phyloP scores from a whole-genome alignment of 164 flowering plant genomes.

The Stephania yunnanensis region DNA sequence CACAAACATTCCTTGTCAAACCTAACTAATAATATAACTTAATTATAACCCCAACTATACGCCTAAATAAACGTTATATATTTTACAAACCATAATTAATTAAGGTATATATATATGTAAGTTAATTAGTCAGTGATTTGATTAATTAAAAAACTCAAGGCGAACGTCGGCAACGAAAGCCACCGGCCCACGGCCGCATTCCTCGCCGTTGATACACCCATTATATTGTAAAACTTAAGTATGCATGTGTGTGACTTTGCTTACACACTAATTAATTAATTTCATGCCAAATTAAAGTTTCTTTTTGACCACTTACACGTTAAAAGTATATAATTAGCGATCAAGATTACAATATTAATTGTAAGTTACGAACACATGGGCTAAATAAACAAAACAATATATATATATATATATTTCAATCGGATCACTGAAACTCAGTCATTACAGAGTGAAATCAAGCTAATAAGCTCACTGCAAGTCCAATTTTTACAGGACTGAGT shows the following conservation, averaged over 20 bases:
- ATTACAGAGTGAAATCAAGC: slow-evolving; percentile 1
- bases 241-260: not conserved
- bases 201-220: not conserved
- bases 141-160: too few species aligned
- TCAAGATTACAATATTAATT: too few species aligned
- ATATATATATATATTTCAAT: not conserved
- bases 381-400: too few species aligned
- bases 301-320: not conserved
- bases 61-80: not conserved
- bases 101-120: too few species aligned
- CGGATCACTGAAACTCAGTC: not conserved
- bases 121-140: too few species aligned
- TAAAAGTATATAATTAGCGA: not conserved
- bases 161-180: not conserved
- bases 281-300: not conserved
- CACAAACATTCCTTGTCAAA: slow-evolving; percentile 4
- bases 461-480: slow-evolving; percentile 9
- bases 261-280: not conserved
- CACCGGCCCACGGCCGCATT: not conserved
- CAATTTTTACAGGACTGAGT: slow-evolving; percentile 4
- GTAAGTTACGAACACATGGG: not conserved
- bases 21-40: not conserved
- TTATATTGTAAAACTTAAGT: not conserved
- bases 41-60: not conserved
- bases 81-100: not conserved